Base-by-base conservation (phyloP, 768 basidiomycete species). In the Neoboletus subvelutipes region DNA sequence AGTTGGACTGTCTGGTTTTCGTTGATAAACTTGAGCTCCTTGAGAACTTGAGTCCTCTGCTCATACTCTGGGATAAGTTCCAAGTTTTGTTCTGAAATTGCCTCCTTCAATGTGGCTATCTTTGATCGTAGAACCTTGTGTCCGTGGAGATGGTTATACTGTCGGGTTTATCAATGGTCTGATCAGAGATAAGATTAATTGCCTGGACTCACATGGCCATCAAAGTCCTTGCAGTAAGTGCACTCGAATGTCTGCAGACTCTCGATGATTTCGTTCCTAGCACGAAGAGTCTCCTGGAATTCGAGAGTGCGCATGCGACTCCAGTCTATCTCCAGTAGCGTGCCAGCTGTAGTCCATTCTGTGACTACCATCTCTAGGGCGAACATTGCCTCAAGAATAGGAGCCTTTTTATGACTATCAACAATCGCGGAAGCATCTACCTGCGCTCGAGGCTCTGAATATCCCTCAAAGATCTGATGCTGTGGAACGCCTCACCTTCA, bases 51-150 rank as follows among this genome's bases (percentile, higher is more conserved):
- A 34, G 98, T 87, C 28, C 96, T 80, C 67, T 95, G 93, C 69
- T 98, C 93, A 71, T 98, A 99, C 69, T 99, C 97, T 7, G 97
- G 97, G 34, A 98, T 82, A 18, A 98, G 82, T 67, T 97, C 97
- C 56, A 98, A 76, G 68, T 99, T 99, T 69, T 99, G 94, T 67
- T 98, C 97, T 5, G 95, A 98, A 29, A 98, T 85, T 2, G 88
- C 87, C 41, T 90, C 78, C 66, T 91, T 94, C 53, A 99, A 79
- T 34, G 79, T 74, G 2, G 85, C 85, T 55, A 99, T 88, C 62
- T 86, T 88, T 36, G 82, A 80, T 59, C 84, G 81, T 49, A 98
- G 73, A 20, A 87, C 70, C 66, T 88, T 92, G 61, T 88, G 85
- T 53, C 80, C 82, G 64, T 99, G 97, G 36, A 92, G 64, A 22